Base-by-base conservation (phyloP, 441 rosid species). In the Eutrema salsugineum region DNA sequence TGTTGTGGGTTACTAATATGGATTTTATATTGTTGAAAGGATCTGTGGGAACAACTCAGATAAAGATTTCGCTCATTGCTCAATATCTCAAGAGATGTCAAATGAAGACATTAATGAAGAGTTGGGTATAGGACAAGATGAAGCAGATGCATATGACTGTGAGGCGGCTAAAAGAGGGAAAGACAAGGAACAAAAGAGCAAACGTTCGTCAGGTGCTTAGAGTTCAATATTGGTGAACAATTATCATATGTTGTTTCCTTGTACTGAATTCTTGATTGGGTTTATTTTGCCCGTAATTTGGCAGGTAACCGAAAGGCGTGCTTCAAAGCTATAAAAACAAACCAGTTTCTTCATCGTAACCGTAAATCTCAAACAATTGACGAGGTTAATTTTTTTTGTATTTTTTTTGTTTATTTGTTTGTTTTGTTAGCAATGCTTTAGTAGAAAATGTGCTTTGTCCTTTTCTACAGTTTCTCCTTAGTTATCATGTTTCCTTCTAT, bases 291-390 rank as follows among this genome's bases (percentile, higher is more conserved):
- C 28, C 75, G 51, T 56, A 20, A 75, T 76, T 55, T 50, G 79
- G 84, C 84, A 84, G 96, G 78, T 60, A 72, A 76, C 65, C 83
- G 83, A 81, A 81, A 86, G 78, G 83, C 91, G 62, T 74, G 86
- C 66, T 91, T 91, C 78, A 79, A 78, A 65, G 93, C 81, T 66
- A 85, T 93, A 63, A 70, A 86, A 72, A 77, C 89, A 56, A 95
- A 95, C 73, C 86, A 87, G 80, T 95, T 85, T 83, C 84, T 88
- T 84, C 97, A 89, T 79, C 91, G 99, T 55, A 80, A 82, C 66
- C 91, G 93, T 67, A 93, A 85, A 85, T 81, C 83, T 71, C 99
- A 89, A 81, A 87, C 94, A 68, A 95, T 95, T 43, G 99, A 95
- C 70, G 99, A 95, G 98, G 99, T 95, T 43, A 71, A 16, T 50